phyloP scores from a whole-genome alignment of 1,284 basidiomycete genomes.

The Phlebopus sp. region DNA sequence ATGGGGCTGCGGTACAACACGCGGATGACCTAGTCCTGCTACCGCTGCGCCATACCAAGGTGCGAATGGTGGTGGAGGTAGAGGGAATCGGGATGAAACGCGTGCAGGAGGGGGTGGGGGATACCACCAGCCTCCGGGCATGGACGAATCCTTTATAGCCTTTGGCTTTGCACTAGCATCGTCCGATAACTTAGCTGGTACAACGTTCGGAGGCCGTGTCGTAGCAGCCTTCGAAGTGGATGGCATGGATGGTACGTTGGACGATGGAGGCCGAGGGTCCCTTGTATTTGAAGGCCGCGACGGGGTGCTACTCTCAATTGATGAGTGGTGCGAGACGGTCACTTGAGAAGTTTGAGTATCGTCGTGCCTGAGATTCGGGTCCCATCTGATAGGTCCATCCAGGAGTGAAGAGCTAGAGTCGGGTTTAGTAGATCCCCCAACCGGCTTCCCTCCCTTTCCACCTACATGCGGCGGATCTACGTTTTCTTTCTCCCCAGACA shows the following conservation, averaged over 20 bases:
- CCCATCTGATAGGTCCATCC: constrained; percentile 12
- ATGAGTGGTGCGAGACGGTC: too few relatives aligned
- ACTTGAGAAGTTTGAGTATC: too few relatives aligned
- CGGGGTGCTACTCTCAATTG: too few relatives aligned
- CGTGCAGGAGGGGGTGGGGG: constrained; percentile 5
- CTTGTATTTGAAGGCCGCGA: too few relatives aligned
- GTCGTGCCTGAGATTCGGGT: constrained; percentile 9
- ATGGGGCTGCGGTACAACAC: too few relatives aligned
- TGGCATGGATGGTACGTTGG: background rate
- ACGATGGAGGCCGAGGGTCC: too few relatives aligned
- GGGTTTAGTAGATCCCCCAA: too few relatives aligned
- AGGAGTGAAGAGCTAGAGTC: background rate
- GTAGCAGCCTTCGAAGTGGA: background rate
- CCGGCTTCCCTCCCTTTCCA: too few relatives aligned
- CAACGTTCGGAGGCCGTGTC: background rate
- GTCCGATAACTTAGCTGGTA: background rate
- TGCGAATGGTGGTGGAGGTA: constrained; percentile 11
- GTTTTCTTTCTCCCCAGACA: too few relatives aligned
- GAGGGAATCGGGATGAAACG: constrained; percentile 16
- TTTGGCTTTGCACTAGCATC: constrained; percentile 6
- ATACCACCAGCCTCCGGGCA: constrained; percentile 10
- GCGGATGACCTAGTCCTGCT: constrained; percentile 13
- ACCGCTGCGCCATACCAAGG: constrained; percentile 20
- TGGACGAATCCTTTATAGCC: constrained; percentile 11
- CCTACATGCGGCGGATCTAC: too few relatives aligned